phyloP scores from a whole-genome alignment of 2,329 filamentous ascomycete genomes.

The Aaosphaeria pasadenensis region DNA sequence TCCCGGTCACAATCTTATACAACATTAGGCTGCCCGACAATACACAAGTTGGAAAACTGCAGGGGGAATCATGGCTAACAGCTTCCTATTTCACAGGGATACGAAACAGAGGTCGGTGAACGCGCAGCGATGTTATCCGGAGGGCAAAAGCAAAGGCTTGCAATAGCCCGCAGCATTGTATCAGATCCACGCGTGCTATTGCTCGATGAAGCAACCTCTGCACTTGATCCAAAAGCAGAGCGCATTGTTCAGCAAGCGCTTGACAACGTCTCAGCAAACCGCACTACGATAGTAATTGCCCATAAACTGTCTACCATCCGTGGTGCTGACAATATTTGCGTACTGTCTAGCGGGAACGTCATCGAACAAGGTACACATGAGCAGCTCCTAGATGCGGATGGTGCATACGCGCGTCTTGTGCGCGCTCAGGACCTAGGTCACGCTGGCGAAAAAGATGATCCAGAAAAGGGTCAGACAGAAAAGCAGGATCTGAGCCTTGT shows the following conservation, averaged over 20 bases:
- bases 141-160: slow-evolving; percentile 93
- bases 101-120: slow-evolving; percentile 90
- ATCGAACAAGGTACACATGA: slow-evolving; percentile 89
- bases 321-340: slow-evolving; percentile 90
- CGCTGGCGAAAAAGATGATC: slow-evolving; percentile 13
- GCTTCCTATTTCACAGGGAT: slow-evolving; percentile 57
- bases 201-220: slow-evolving; percentile 89
- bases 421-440: slow-evolving; percentile 46
- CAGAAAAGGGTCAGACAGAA: slow-evolving; percentile 12
- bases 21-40: no score
- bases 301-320: slow-evolving; percentile 93
- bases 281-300: slow-evolving; percentile 94
- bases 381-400: slow-evolving; percentile 65
- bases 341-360: slow-evolving; percentile 78
- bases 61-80: no score
- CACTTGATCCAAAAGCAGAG: slow-evolving; percentile 90
- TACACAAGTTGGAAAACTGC: no score
- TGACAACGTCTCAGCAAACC: slow-evolving; percentile 76
- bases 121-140: slow-evolving; percentile 87
- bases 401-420: slow-evolving; percentile 77
- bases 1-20: slow-evolving; percentile 1
- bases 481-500: slow-evolving; percentile 16
- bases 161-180: slow-evolving; percentile 85
- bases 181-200: slow-evolving; percentile 86
- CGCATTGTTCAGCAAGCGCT: slow-evolving; percentile 90